A percentile compares a stretch with the other conserved stretches of the same genome.
These are phyloP conservation scores for Paracamarosporium sp. DNA, from an alignment of 2,329 filamentous ascomycete genomes.

Conservation along the genomic window DNA sequence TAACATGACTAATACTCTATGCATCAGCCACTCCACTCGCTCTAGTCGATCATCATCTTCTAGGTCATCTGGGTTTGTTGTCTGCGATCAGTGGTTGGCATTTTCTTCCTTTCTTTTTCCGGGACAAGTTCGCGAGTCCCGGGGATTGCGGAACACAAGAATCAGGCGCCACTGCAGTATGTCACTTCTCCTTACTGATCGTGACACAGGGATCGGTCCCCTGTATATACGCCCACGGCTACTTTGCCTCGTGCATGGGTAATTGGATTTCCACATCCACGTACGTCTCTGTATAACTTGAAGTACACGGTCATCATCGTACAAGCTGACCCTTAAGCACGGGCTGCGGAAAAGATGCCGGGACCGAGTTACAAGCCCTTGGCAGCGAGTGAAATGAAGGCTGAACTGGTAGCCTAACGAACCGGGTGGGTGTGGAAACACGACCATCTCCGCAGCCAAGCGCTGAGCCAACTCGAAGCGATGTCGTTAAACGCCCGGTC, in stretches of 20 bases:
- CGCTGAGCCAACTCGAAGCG: too few species aligned
- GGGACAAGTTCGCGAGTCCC: not conserved
- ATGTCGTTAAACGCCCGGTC: too few species aligned
- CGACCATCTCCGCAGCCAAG: not conserved
- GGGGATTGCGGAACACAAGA: not conserved
- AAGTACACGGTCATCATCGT: not conserved
- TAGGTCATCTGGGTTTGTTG: not conserved
- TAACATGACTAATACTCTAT: not conserved
- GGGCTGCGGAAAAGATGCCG: not conserved
- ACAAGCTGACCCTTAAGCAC: not conserved
- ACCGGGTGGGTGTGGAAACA: not conserved
- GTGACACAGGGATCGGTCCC: not conserved
- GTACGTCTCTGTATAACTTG: not conserved
- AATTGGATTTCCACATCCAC: too few species aligned
- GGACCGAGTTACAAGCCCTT: not conserved
- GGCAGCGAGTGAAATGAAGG: not conserved
- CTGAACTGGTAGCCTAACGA: not conserved
- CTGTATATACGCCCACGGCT: too few species aligned
- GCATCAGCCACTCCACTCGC: not conserved
- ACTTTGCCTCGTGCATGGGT: too few species aligned
- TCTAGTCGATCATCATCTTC: not conserved
- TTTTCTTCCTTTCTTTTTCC: not conserved
- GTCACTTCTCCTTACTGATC: not conserved
- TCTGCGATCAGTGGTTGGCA: not conserved
- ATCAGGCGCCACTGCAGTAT: not conserved